phyloP scores from a whole-genome alignment of 441 rosid species.

The Hura crepitans region DNA sequence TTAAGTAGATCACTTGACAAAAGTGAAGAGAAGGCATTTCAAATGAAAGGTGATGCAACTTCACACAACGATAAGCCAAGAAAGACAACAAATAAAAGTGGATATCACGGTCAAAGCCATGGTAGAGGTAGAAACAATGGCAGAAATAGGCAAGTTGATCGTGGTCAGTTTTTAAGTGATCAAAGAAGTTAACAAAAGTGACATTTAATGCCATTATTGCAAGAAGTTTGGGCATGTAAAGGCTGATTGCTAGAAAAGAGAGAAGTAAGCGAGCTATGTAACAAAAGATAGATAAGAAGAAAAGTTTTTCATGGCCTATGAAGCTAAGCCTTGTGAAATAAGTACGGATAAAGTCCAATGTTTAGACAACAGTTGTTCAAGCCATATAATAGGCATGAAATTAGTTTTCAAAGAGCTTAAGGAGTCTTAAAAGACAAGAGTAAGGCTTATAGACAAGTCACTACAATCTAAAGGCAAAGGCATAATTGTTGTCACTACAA shows the following conservation, averaged over 20 bases:
- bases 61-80: neutral
- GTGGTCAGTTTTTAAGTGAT: too few species aligned
- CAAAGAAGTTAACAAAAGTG: neutral
- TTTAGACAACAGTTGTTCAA: neutral
- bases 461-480: neutral
- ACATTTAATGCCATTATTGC: neutral
- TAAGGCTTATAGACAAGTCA: too few species aligned
- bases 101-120: neutral
- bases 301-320: neutral
- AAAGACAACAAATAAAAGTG: neutral
- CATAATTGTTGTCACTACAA: neutral
- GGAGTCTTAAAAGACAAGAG: too few species aligned
- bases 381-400: neutral
- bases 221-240: neutral
- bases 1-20: neutral
- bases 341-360: neutral
- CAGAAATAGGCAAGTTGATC: too few species aligned
- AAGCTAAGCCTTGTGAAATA: neutral
- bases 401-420: too few species aligned
- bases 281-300: neutral
- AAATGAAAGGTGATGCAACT: neutral
- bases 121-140: neutral
- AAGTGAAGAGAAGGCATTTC: neutral
- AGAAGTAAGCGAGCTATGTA: neutral
- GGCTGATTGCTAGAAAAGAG: neutral